Percentiles rank a stretch among this genome's conserved stretches.
Evolutionary conservation across 345 rosid species (phyloP).

Genomic region (Citrus mangshanensis): DNA sequence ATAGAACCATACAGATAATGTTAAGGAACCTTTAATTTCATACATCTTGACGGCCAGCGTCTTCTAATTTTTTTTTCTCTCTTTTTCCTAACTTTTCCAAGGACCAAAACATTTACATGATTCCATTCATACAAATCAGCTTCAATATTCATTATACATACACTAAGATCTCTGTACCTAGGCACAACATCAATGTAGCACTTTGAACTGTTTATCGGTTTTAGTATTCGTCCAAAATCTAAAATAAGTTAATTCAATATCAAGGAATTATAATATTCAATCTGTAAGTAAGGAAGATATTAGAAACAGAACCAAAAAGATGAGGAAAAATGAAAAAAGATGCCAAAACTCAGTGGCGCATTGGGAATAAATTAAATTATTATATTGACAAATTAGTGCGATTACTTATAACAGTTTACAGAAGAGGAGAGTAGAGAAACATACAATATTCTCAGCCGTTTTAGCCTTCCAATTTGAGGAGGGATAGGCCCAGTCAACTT

Average conservation of each 20-base stretch:
- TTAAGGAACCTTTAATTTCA: background rate
- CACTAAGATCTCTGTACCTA: background rate
- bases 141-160: background rate
- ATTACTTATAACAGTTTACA: background rate
- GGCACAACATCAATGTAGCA: background rate
- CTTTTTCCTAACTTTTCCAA: background rate
- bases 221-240: background rate
- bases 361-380: background rate
- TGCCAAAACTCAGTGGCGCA: background rate
- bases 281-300: background rate
- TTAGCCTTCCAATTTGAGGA: constrained; percentile 87
- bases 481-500: constrained; percentile 97
- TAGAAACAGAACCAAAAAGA: background rate
- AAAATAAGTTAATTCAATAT: background rate
- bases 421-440: constrained; percentile 17
- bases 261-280: background rate
- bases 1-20: background rate
- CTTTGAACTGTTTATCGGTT: background rate
- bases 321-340: background rate
- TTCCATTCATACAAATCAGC: background rate
- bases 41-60: background rate
- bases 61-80: background rate
- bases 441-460: constrained; percentile 79
- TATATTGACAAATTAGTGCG: background rate
- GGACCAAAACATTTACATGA: background rate